phyloP scores from a whole-genome alignment of 2,329 filamentous ascomycete genomes.

The Paradendryphiella salina region DNA sequence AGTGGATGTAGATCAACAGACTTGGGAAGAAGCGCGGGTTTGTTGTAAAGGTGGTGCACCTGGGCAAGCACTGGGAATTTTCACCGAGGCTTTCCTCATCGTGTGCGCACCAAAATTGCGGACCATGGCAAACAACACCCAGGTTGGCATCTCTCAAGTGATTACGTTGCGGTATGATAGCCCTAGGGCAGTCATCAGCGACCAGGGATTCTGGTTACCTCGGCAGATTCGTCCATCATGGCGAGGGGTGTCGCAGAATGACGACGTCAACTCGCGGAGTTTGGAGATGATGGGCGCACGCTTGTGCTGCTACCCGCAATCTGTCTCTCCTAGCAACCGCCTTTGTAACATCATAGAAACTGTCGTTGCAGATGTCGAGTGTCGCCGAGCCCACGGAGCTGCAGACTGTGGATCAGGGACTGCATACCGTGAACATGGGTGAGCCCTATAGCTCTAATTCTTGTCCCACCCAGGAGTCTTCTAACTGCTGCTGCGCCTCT shows the following conservation, averaged over 20 bases:
- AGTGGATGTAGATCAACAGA: slow-evolving; percentile 11
- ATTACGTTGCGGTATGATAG: background rate
- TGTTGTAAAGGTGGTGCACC: slow-evolving; percentile 2
- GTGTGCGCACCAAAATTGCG: slow-evolving; percentile 11
- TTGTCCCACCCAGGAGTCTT: background rate
- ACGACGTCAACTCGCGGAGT: too few species aligned
- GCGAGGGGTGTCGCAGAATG: too few species aligned
- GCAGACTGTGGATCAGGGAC: slow-evolving; percentile 10
- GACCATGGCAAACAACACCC: slow-evolving; percentile 1
- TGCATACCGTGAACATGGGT: slow-evolving; percentile 8
- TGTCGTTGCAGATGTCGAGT: slow-evolving; percentile 5
- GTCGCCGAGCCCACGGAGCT: slow-evolving; percentile 8
- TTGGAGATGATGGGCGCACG: background rate
- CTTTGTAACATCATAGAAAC: slow-evolving; percentile 1
- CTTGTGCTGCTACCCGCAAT: background rate
- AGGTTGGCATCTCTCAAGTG: background rate
- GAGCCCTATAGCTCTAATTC: slow-evolving; percentile 5
- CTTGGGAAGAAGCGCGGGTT: slow-evolving; percentile 13
- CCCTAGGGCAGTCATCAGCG: background rate
- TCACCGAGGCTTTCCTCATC: slow-evolving; percentile 27
- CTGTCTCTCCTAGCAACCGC: background rate
- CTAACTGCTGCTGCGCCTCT: slow-evolving; percentile 1
- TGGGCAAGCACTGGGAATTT: slow-evolving; percentile 24
- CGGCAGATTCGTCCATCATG: background rate
- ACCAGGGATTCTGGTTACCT: background rate